Conservation (phyloP, 2,329 filamentous ascomycete species). For the Gremmenia infestans region DNA sequence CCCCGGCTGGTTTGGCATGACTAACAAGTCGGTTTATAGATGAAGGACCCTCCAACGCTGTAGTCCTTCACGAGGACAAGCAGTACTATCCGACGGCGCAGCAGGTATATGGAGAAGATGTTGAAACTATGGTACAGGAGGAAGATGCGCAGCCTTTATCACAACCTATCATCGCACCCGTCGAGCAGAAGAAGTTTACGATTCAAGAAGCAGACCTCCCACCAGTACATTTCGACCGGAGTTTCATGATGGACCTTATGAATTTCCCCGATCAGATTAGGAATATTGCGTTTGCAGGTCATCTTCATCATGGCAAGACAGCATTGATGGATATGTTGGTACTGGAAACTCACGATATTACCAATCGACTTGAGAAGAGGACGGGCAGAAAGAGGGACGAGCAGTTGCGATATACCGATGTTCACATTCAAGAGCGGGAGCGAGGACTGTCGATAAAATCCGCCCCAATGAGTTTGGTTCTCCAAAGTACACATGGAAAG, state of each 20-base stretch:
- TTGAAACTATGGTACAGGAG: constrained; percentile 93
- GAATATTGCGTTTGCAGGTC: constrained; percentile 86
- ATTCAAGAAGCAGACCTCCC: constrained; percentile 90
- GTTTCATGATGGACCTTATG: constrained; percentile 94
- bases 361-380: constrained; percentile 71
- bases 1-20: constrained; percentile 1
- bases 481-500: constrained; percentile 85
- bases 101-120: constrained; percentile 89
- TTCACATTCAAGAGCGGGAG: constrained; percentile 83
- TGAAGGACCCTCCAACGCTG: constrained; percentile 87
- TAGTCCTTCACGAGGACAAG: constrained; percentile 98
- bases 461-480: constrained; percentile 87
- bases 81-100: constrained; percentile 98
- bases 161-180: constrained; percentile 87
- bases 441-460: constrained; percentile 88
- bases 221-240: constrained; percentile 78
- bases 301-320: constrained; percentile 96
- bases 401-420: constrained; percentile 90
- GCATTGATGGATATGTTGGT: constrained; percentile 98
- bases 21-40: constrained; percentile 41
- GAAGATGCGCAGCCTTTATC: constrained; percentile 92
- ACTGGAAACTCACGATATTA: constrained; percentile 86
- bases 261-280: constrained; percentile 92
- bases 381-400: constrained; percentile 79
- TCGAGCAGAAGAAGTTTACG: constrained; percentile 93